Evolutionary conservation across 495 filamentous ascomycete genomes (phyloP).

Genomic region (Podospora tetraspora): DNA sequence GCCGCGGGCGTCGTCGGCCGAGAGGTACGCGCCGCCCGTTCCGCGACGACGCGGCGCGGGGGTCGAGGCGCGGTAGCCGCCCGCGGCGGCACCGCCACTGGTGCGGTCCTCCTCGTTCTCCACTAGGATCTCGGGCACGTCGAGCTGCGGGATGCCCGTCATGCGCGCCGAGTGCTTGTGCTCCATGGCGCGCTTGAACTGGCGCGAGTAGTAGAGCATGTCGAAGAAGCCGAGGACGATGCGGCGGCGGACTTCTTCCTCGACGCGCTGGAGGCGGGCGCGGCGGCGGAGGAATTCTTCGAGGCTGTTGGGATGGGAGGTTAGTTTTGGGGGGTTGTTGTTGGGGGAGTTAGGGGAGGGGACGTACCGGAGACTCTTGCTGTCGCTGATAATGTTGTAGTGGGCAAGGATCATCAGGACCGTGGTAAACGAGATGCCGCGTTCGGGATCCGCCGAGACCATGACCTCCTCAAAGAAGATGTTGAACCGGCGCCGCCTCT

Average conservation of each 20-base stretch:
- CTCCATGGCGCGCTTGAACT: conserved; percentile 68
- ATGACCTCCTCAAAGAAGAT: conserved; percentile 94
- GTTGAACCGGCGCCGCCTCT: conserved; percentile 72
- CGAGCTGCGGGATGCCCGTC: conserved; percentile 70
- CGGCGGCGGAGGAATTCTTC: conserved; percentile 94
- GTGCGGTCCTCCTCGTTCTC: conserved; percentile 52
- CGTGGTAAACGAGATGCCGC: conserved; percentile 86
- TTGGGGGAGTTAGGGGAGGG: not conserved
- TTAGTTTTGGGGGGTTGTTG: conserved; percentile 10
- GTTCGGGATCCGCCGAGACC: conserved; percentile 81
- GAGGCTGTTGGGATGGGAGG: conserved; percentile 45
- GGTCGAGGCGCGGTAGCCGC: conserved; percentile 20
- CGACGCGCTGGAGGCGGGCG: conserved; percentile 86
- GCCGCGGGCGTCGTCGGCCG: conserved; percentile 32
- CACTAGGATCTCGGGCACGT: conserved; percentile 85
- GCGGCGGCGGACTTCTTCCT: conserved; percentile 86
- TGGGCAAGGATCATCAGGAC: conserved; percentile 97
- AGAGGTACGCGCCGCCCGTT: conserved; percentile 25
- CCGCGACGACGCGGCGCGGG: not conserved
- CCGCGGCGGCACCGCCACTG: conserved; percentile 1
- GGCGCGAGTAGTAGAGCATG: conserved; percentile 80
- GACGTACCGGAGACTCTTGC: conserved; percentile 76
- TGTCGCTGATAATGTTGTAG: conserved; percentile 98
- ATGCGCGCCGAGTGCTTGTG: conserved; percentile 65
- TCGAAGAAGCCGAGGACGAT: conserved; percentile 94